Conservation (phyloP, 257 asterid species). For the Petunia secreta region DNA sequence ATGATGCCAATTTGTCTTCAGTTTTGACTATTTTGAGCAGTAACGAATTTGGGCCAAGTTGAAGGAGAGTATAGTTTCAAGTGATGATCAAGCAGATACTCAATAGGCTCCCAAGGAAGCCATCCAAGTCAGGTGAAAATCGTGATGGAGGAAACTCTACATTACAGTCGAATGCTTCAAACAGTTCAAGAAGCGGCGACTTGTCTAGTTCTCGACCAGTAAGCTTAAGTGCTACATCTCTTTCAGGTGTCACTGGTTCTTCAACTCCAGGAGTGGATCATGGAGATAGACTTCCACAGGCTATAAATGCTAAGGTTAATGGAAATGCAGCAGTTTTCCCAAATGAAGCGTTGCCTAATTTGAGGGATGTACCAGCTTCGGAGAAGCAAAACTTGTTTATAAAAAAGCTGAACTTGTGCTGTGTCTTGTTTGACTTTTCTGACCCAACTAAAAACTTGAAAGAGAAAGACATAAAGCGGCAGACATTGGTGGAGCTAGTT, state of each 20-base stretch:
- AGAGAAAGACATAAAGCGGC: slow-evolving; percentile 86
- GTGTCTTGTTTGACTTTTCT: slow-evolving; percentile 72
- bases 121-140: slow-evolving; percentile 55
- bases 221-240: slow-evolving; percentile 38
- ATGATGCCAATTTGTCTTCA: neutral
- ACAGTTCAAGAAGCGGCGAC: slow-evolving; percentile 46
- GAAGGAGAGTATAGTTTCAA: slow-evolving; percentile 32
- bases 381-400: slow-evolving; percentile 79
- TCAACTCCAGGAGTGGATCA: slow-evolving; percentile 34
- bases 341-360: slow-evolving; percentile 76
- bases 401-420: slow-evolving; percentile 71
- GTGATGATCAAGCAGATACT: slow-evolving; percentile 76
- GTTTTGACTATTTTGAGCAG: slow-evolving; percentile 10
- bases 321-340: slow-evolving; percentile 54
- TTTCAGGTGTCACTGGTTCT: slow-evolving; percentile 37
- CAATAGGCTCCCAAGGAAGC: slow-evolving; percentile 76
- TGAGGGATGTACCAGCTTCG: slow-evolving; percentile 73
- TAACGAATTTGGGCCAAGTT: slow-evolving; percentile 23
- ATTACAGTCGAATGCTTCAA: slow-evolving; percentile 43
- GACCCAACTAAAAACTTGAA: slow-evolving; percentile 78
- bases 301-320: slow-evolving; percentile 39
- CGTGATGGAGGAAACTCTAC: slow-evolving; percentile 52
- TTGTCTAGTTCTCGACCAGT: slow-evolving; percentile 34
- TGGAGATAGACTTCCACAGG: slow-evolving; percentile 44
- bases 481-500: slow-evolving; percentile 83